Percentiles rank a stretch among this genome's conserved stretches.
phyloP scores from a whole-genome alignment of 306 rosid genomes.

The Malus fusca region DNA sequence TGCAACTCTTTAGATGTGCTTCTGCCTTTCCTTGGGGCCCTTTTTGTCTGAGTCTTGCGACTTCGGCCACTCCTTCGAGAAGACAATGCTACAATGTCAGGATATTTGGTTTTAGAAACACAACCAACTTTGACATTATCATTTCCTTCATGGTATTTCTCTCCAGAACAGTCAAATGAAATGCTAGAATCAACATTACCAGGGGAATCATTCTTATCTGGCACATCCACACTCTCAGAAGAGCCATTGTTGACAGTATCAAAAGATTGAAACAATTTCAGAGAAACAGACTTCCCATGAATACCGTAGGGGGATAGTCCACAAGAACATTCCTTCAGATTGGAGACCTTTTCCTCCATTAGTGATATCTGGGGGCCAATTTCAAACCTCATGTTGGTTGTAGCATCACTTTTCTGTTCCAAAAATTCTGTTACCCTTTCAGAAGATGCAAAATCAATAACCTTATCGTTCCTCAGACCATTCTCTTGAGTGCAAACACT shows the following conservation, averaged over 20 bases:
- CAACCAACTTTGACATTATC: constrained; percentile 32
- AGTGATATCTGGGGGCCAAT: constrained; percentile 22
- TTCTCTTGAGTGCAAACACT: constrained; percentile 23
- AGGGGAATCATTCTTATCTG: constrained; percentile 27
- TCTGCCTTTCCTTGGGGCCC: constrained; percentile 51
- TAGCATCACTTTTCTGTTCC: constrained; percentile 19
- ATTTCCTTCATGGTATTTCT: constrained; percentile 38
- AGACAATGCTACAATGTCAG: constrained; percentile 31
- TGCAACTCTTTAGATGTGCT: constrained; percentile 31
- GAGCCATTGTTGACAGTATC: constrained; percentile 26
- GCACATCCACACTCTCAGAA: constrained; percentile 24
- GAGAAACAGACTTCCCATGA: constrained; percentile 26
- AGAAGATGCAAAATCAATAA: not conserved
- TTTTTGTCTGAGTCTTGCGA: constrained; percentile 48
- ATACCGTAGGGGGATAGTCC: constrained; percentile 21
- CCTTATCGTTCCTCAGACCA: constrained; percentile 23
- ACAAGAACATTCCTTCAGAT: constrained; percentile 28
- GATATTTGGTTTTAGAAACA: constrained; percentile 31
- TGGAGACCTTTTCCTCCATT: constrained; percentile 30
- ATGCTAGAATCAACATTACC: constrained; percentile 32
- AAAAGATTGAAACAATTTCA: constrained; percentile 33
- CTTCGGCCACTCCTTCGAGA: constrained; percentile 47
- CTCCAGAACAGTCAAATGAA: constrained; percentile 20
- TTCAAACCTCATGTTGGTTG: constrained; percentile 19
- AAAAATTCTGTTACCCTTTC: constrained; percentile 6